Base-by-base conservation (phyloP, 2,329 filamentous ascomycete species). In the Dissoconium aciculare region DNA sequence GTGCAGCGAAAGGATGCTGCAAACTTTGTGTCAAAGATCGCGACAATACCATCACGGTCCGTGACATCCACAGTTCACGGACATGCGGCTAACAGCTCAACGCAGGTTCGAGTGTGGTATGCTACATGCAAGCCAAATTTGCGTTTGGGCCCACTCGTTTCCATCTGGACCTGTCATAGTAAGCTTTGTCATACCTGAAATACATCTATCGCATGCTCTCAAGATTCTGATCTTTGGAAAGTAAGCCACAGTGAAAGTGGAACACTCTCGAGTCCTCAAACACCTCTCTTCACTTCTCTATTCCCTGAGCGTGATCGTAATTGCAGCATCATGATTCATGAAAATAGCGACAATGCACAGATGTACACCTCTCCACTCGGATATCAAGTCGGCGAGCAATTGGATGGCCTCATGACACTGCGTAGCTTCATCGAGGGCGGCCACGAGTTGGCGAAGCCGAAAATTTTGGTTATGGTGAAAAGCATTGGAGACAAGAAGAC, bases 381-480 rank as follows among this genome's bases (percentile, higher is more conserved):
- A 4, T 60, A 58, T 31, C 46, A 47, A 16, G 46, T 52, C 23
- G 46, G 44, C 0, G 45, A 51, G 12, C 39, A 46, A 2, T 48
- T 69, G 3, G 50, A 56, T 4, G 60, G 59, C 2, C 53, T 74
- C 8, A 71, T 74, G 64, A 71, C 64, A 3, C 50, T 75, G 17
- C 62, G 62, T 31, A 59, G 58, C 26, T 74, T 70, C 45, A 52
- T 67, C 2, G 56, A 63, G 23, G 64, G 64, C 2, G 69, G 68
- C 0, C 63, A 65, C 33, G 69, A 74, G 47, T 48, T 68, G 5
- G 43, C 51, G 2, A 60, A 62, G 19, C 60, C 55, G 0, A 69
- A 63, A 30, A 52, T 74, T 2, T 54, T 74, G 3, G 63, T 73
- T 1, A 68, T 69, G 30, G 65, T 74, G 3, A 69, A 68, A 46